Conservation (phyloP, 2,329 filamentous ascomycete species). For the Amauroascus niger region DNA sequence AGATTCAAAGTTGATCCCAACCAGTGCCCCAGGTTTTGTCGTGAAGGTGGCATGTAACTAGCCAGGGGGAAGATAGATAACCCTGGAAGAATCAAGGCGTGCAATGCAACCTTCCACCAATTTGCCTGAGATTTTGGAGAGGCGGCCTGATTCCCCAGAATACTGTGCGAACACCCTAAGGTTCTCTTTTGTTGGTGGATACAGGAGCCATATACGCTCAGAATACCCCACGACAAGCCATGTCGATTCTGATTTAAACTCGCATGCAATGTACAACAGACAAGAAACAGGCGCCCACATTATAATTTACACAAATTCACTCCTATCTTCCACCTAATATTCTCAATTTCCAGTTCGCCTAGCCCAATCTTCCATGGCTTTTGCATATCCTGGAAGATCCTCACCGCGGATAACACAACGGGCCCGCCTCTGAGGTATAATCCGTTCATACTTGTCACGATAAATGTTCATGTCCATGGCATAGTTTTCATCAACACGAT, state of each 20-base stretch:
- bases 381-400: slow-evolving; percentile 8
- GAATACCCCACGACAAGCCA: background rate
- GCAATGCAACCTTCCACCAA: background rate
- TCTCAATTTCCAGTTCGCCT: slow-evolving; percentile 1
- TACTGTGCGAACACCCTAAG: slow-evolving; percentile 3
- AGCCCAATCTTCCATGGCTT: slow-evolving; percentile 6
- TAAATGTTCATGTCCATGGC: slow-evolving; percentile 9
- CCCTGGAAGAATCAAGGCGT: slow-evolving; percentile 1
- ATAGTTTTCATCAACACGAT: slow-evolving; percentile 7
- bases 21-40: background rate
- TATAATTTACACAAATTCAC: no score
- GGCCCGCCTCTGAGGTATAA: background rate
- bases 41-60: slow-evolving; percentile 12
- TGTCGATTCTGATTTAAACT: slow-evolving; percentile 2
- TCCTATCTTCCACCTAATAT: no score
- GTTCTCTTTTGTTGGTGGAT: slow-evolving; percentile 6
- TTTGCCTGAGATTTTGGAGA: slow-evolving; percentile 7
- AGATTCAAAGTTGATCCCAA: slow-evolving; percentile 5
- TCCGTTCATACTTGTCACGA: slow-evolving; percentile 9
- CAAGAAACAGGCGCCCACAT: no score
- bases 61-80: slow-evolving; percentile 7
- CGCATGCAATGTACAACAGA: no score
- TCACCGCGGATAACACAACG: slow-evolving; percentile 8
- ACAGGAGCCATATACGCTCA: background rate
- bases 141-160: slow-evolving; percentile 1